Evolutionary conservation across 2,329 filamentous ascomycete species (phyloP), one percentile per base, ranked within the genome.

Genomic region (Trichophaea hybrida): DNA sequence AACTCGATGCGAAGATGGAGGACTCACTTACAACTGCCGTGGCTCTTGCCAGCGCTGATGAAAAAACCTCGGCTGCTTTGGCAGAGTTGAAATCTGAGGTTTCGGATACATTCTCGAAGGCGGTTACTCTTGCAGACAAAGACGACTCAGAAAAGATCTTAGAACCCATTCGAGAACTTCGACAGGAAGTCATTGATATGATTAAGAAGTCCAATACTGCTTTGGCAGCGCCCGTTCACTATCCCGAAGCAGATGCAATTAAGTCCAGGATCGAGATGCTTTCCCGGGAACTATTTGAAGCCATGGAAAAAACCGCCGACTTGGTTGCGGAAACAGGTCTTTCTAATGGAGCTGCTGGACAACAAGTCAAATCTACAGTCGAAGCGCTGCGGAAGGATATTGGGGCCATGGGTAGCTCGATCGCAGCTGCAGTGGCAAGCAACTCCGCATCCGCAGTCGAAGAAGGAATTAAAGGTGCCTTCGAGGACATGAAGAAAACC

Each of bases 401-500:
- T 8, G 51, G 48, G 4, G 63, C 59, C n/a, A 50, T 65, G 34
- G 58, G 63, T 53, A 60, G 57, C 13, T 64, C 63, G 37, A 62
- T 64, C 51, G 55, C 55, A 15, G 61, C 61, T 7, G 57, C 59
- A 15, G 38, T 54, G 15, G 49, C 59, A 38, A 55, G 40, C 35
- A 59, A 55, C 38, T 64, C 62, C 54, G 37, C 59, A 4, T 58
- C 59, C n/a, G 49, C 58, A 13, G 38, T 61, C 15, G 61, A 64
- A 37, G 61, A 59, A 34, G 57, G 55, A 8, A 59, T 65, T 40
- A 61, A 60, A 38, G 40, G n/a, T 8, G 46, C 63, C 8, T 61
- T 65, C 5, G 61, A 65, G 33, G 81, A 83, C 67, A 78, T 80
- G 8, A 89, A 90, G 70, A 81, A 91, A 67, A 91, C 88, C 66